phyloP scores from a whole-genome alignment of 768 basidiomycete species.

The Austroboletus eburneus region DNA sequence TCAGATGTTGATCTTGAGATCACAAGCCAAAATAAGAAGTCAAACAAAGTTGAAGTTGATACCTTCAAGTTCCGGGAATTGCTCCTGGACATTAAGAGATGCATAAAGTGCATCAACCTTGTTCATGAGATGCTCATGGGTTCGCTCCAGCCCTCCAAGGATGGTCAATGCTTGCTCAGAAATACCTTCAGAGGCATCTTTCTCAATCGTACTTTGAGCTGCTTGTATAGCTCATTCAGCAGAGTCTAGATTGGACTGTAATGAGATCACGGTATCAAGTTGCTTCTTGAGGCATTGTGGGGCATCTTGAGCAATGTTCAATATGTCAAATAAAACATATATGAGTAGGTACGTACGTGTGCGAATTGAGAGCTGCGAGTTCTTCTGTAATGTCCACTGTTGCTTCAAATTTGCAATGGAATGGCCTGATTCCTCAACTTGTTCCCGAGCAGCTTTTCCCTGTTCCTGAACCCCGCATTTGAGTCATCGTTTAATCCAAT shows the following conservation, averaged over 20 bases:
- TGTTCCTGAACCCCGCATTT: constrained; percentile 15
- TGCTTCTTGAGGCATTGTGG: constrained; percentile 4
- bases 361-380: constrained; percentile 27
- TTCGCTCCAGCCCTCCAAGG: constrained; percentile 16
- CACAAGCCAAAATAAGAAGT: constrained; percentile 4
- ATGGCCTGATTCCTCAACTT: constrained; percentile 17
- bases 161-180: constrained; percentile 12
- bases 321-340: constrained; percentile 22
- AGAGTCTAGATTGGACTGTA: constrained; percentile 28
- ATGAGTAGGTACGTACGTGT: constrained; percentile 26
- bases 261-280: background rate
- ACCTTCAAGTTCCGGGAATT: constrained; percentile 3
- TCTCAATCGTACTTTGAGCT: constrained; percentile 7
- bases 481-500: constrained; percentile 29
- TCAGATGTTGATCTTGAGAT: constrained; percentile 25
- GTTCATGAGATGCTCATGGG: background rate
- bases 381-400: constrained; percentile 35
- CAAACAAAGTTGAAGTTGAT: constrained; percentile 6
- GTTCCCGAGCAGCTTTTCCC: constrained; percentile 6
- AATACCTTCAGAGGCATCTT: background rate
- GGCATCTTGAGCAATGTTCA: constrained; percentile 5
- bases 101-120: constrained; percentile 7
- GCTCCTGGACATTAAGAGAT: constrained; percentile 2
- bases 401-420: constrained; percentile 16
- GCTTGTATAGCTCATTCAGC: constrained; percentile 14